These are phyloP conservation scores for Strombidium stylifer DNA, from an alignment of 73 alveolate genomes.

Conservation along the genomic window DNA sequence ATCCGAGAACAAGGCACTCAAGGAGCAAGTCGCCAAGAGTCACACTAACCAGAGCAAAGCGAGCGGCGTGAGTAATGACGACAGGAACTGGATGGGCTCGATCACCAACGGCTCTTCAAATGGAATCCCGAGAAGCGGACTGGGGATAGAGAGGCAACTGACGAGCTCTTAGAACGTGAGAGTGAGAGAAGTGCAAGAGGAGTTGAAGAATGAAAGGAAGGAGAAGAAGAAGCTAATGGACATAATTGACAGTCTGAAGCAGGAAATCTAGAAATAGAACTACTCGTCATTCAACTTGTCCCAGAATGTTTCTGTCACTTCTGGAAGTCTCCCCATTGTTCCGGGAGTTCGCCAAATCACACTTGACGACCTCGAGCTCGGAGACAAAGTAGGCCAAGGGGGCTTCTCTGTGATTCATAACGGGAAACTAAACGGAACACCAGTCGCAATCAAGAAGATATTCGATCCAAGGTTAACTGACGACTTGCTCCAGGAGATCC, in stretches of 20 bases:
- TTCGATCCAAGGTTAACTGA: slow-evolving; percentile 96
- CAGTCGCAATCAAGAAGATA: slow-evolving; percentile 94
- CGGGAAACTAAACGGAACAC: slow-evolving; percentile 85
- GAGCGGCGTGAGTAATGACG: not conserved
- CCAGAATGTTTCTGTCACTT: slow-evolving; percentile 8
- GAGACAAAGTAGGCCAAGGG: slow-evolving; percentile 92
- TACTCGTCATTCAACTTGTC: slow-evolving; percentile 13
- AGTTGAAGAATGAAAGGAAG: slow-evolving; percentile 32
- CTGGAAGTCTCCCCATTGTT: slow-evolving; percentile 49
- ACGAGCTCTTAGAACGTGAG: slow-evolving; percentile 34
- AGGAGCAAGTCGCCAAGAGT: not conserved
- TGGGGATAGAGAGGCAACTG: slow-evolving; percentile 47
- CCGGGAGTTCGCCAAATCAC: slow-evolving; percentile 72
- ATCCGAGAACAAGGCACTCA: slow-evolving; percentile 19
- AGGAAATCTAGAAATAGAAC: slow-evolving; percentile 14
- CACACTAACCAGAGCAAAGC: not conserved
- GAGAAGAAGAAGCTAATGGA: slow-evolving; percentile 40
- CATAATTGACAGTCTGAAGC: slow-evolving; percentile 45
- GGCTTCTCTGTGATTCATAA: slow-evolving; percentile 96
- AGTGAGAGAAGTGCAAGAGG: slow-evolving; percentile 46
- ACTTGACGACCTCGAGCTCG: slow-evolving; percentile 73
- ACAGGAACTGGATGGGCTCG: slow-evolving; percentile 24
- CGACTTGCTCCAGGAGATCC: slow-evolving; percentile 86
- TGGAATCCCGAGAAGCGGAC: not conserved
- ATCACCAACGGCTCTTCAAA: slow-evolving; percentile 21